Base-by-base conservation (phyloP, 1,139 yeast species). In the Yamadazyma atlantica region DNA sequence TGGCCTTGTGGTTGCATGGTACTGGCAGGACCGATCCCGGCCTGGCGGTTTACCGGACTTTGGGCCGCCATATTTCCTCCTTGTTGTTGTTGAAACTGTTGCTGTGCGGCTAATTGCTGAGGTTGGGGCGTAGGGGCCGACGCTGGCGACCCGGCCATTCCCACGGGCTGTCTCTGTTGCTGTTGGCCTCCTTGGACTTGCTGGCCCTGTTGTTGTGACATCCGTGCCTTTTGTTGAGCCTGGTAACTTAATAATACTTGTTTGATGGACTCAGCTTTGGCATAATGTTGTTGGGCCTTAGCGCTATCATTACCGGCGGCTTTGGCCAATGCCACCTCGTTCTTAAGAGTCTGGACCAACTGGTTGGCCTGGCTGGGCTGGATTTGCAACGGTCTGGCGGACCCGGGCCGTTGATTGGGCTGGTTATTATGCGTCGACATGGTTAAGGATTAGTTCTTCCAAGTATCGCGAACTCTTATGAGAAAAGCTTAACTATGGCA, bases 231-330 rank as follows among this genome's bases (percentile, higher is more conserved):
- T 38, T 67, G 73, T 40, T 69, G 74, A 7, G 69, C 69, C 39
- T 69, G 71, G 46, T 67, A 70, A 38, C 56, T 65, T 25, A 67
- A 46, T 42, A 73, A 69, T 41, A 66, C 71, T 56, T 65, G 70
- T 49, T 74, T 78, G 48, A 86, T 80, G 41, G 76, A 76, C 40
- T 85, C 85, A 2, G 92, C 94, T 43, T 79, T 81, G 45, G 71
- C 66, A 47, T 77, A 64, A 53, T 84, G 87, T 48, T 75, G 80
- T 54, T 78, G 78, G n/a, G 90, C 92, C 47, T 76, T 81, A 0
- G 78, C 82, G 6, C 85, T 75, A 35, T 80, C 82, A 35, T 56
- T 56, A 5, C 66, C 66, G 4, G 73, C 65, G 4, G 71, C 69
- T 48, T 76, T 76, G 1, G 89, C 94, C 45, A 77, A 75, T 26